phyloP scores from a whole-genome alignment of 495 filamentous ascomycete genomes.

The Hypoxylon trugodes region DNA sequence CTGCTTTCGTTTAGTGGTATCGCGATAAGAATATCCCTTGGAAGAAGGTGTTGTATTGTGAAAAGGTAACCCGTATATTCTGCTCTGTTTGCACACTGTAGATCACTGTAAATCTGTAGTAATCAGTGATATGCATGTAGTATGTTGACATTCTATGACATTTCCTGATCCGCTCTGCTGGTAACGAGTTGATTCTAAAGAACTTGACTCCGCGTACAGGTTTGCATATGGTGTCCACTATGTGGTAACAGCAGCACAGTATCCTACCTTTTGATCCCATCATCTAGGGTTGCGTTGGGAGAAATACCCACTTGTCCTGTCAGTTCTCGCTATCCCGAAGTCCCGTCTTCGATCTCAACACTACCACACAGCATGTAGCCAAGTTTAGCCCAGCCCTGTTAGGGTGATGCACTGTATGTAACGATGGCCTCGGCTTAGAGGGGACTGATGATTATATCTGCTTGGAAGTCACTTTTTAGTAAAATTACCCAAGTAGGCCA shows the following conservation, averaged over 20 bases:
- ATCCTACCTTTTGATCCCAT: conserved; percentile 15
- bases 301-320: conserved; percentile 39
- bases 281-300: conserved; percentile 10
- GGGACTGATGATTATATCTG: conserved; percentile 6
- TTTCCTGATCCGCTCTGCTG: conserved; percentile 32
- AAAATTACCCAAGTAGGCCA: too few species aligned
- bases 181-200: conserved; percentile 32
- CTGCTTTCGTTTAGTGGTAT: too few species aligned
- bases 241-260: conserved; percentile 8
- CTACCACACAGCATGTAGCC: conserved; percentile 12
- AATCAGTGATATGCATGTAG: conserved; percentile 13
- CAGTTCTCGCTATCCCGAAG: conserved; percentile 29
- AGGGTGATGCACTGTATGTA: conserved; percentile 11
- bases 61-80: too few species aligned
- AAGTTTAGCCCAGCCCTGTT: conserved; percentile 15
- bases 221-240: conserved; percentile 14
- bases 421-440: conserved; percentile 14
- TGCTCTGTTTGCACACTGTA: too few species aligned
- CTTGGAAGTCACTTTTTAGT: conserved; percentile 5
- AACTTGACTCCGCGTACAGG: too few species aligned
- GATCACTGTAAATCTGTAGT: background rate
- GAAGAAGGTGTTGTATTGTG: too few species aligned
- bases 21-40: too few species aligned
- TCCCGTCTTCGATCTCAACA: conserved; percentile 29
- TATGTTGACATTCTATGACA: conserved; percentile 2